These are phyloP conservation scores for Talaromyces atroroseus DNA, from an alignment of 2,329 filamentous ascomycete species.

Conservation along the genomic window DNA sequence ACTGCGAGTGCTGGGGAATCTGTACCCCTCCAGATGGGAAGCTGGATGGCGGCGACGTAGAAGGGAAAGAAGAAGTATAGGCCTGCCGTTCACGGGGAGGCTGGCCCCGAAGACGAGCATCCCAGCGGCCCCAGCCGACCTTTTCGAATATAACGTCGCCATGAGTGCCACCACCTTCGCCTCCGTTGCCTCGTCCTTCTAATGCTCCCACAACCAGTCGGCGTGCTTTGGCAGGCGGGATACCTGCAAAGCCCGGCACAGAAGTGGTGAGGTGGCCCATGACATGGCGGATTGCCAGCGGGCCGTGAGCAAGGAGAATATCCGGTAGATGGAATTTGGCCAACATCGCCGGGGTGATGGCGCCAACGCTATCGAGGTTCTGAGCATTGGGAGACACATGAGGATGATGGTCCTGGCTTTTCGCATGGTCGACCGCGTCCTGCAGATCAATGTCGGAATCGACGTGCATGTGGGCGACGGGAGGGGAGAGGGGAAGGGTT, in stretches of 20 bases:
- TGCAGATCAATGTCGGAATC: constrained; percentile 86
- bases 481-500: constrained; percentile 33
- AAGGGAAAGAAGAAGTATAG: constrained; percentile 41
- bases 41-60: constrained; percentile 35
- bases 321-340: constrained; percentile 86
- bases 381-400: constrained; percentile 31
- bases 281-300: constrained; percentile 88
- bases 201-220: constrained; percentile 87
- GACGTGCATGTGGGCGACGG: constrained; percentile 49
- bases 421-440: constrained; percentile 55
- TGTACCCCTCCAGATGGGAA: constrained; percentile 44
- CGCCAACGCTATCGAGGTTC: constrained; percentile 66
- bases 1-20: constrained; percentile 38
- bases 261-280: constrained; percentile 91
- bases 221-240: constrained; percentile 83
- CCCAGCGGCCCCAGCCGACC: constrained; percentile 96
- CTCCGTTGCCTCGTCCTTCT: constrained; percentile 65
- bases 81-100: constrained; percentile 31
- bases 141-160: constrained; percentile 71
- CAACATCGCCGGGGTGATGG: constrained; percentile 78
- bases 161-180: constrained; percentile 49
- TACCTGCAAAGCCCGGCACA: constrained; percentile 85
- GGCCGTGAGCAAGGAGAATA: constrained; percentile 83
- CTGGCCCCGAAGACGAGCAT: constrained; percentile 69
- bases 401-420: constrained; percentile 37